phyloP scores from a whole-genome alignment of 2,329 filamentous ascomycete genomes.

The Zelopaecilomyces penicillatus region DNA sequence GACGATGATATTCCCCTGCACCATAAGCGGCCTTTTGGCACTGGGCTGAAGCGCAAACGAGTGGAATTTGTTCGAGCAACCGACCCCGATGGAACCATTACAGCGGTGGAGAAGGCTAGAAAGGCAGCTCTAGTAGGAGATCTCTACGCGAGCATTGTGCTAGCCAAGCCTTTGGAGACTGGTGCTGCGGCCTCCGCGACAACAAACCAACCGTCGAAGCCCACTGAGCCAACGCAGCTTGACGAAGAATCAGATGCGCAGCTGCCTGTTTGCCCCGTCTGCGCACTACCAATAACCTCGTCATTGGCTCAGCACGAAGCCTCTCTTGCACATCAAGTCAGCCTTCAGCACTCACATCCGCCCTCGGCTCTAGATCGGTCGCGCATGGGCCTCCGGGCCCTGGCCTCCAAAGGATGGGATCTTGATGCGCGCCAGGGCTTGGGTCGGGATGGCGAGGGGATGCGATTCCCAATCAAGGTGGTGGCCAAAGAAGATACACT shows the following conservation, averaged over 20 bases:
- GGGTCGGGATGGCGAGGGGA: conserved; percentile 62
- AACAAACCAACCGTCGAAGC: conserved; percentile 1
- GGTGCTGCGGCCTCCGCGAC: conserved; percentile 13
- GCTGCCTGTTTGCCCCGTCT: conserved; percentile 24
- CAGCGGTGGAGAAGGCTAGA: conserved; percentile 17
- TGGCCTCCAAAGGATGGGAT: conserved; percentile 64
- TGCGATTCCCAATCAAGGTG: conserved; percentile 66
- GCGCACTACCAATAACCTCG: conserved; percentile 26
- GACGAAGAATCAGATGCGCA: conserved; percentile 1
- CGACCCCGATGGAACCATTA: conserved; percentile 25
- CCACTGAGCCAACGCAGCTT: not conserved
- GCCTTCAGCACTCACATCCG: conserved; percentile 59
- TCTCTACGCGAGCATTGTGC: conserved; percentile 58
- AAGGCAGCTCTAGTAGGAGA: conserved; percentile 38
- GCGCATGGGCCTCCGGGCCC: conserved; percentile 59
- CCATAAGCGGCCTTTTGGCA: conserved; percentile 45
- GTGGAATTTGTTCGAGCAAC: conserved; percentile 52
- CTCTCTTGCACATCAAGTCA: conserved; percentile 64
- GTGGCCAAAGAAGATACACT: conserved; percentile 64
- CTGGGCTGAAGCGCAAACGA: conserved; percentile 44
- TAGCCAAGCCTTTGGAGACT: conserved; percentile 31
- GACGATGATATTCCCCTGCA: conserved; percentile 44
- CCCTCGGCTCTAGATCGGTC: conserved; percentile 63
- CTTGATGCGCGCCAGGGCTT: conserved; percentile 65
- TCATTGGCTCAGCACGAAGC: conserved; percentile 41